Evolutionary conservation across 2,329 filamentous ascomycete genomes (phyloP).

Genomic region (Arthrobotrys conoides): DNA sequence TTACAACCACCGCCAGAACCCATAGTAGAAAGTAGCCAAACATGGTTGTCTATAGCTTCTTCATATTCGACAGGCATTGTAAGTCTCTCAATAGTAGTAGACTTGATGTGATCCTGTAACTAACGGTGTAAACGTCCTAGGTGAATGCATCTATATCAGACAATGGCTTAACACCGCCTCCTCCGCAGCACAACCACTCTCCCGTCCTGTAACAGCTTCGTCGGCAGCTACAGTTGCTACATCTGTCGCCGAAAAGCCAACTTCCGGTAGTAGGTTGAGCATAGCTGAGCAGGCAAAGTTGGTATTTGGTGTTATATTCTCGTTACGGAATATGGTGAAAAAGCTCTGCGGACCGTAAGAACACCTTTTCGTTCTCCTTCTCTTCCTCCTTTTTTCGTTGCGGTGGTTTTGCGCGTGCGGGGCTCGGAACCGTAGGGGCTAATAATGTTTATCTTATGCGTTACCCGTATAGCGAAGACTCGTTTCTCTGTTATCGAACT

Average conservation of each 20-base stretch:
- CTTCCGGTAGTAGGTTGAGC: conserved; percentile 70
- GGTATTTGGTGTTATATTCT: conserved; percentile 97
- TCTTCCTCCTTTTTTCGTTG: too few species aligned
- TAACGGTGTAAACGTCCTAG: conserved; percentile 70
- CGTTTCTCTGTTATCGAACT: conserved; percentile 93
- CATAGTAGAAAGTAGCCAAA: conserved; percentile 61
- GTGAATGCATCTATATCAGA: conserved; percentile 96
- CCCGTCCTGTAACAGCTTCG: conserved; percentile 68
- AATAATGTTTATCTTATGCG: background rate
- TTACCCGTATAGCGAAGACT: conserved; percentile 66
- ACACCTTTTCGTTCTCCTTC: too few species aligned
- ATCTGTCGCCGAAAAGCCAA: conserved; percentile 65
- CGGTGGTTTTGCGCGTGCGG: background rate
- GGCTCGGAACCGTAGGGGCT: conserved; percentile 8
- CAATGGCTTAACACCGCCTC: conserved; percentile 75
- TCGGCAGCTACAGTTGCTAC: conserved; percentile 52
- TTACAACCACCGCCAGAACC: background rate
- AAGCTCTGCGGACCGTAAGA: conserved; percentile 75
- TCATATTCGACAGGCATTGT: conserved; percentile 99
- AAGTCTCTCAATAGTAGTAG: conserved; percentile 65
- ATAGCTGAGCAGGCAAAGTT: conserved; percentile 92
- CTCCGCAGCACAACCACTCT: conserved; percentile 68
- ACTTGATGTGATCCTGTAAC: background rate
- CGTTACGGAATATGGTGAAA: conserved; percentile 93
- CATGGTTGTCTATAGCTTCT: conserved; percentile 97